These are phyloP conservation scores for Aspergillus fischeri DNA, from an alignment of 2,329 filamentous ascomycete species.

Conservation along the genomic window DNA sequence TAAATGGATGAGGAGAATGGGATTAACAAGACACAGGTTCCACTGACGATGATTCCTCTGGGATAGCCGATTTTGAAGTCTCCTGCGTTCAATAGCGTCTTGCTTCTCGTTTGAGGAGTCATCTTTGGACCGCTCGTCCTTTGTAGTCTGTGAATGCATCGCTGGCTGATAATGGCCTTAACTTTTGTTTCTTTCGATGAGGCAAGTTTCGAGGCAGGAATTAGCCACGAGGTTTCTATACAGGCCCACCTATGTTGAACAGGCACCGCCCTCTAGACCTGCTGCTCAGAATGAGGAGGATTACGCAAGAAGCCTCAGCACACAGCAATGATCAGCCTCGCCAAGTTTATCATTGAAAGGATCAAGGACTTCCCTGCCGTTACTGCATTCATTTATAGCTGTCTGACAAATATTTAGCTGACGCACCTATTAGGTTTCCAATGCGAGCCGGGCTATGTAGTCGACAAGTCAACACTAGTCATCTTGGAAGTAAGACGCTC, in stretches of 20 bases:
- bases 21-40: not conserved
- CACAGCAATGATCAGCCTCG: not conserved
- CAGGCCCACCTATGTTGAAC: not conserved
- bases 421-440: not conserved
- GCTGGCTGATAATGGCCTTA: not conserved
- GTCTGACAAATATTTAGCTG: not conserved
- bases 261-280: not conserved
- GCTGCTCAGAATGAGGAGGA: too few species aligned
- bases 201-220: not conserved
- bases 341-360: not conserved
- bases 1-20: not conserved
- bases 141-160: conserved; percentile 7
- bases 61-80: conserved; percentile 30
- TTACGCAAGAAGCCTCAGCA: not conserved
- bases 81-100: conserved; percentile 27
- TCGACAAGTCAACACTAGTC: not conserved
- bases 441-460: not conserved
- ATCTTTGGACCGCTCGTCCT: conserved; percentile 6
- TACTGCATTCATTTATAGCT: not conserved
- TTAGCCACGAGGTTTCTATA: not conserved
- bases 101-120: conserved; percentile 17
- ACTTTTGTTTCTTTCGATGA: not conserved
- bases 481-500: not conserved
- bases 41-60: conserved; percentile 31
- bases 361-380: not conserved